Conservation (phyloP, 2,329 filamentous ascomycete species). For the Cylindrodendrum hubeiense region DNA sequence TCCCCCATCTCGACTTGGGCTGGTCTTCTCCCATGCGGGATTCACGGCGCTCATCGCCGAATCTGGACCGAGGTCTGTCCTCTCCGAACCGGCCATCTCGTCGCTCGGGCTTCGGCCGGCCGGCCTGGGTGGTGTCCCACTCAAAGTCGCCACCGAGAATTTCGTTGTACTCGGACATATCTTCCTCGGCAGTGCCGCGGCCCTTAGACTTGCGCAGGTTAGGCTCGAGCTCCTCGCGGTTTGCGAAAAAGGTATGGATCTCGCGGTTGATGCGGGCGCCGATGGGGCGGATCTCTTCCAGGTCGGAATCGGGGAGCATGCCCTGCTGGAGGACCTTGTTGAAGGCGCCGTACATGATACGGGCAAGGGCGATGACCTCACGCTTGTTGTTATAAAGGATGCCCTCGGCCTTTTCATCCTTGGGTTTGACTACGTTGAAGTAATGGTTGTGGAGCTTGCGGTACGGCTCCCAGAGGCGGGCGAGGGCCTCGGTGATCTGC, state of each 20-base stretch:
- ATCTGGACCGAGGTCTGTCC: not conserved
- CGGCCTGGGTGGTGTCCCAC: constrained; percentile 49
- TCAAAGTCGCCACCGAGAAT: constrained; percentile 41
- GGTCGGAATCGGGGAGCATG: constrained; percentile 52
- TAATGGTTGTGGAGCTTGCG: constrained; percentile 52
- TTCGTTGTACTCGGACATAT: constrained; percentile 32
- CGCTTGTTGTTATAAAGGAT: constrained; percentile 51
- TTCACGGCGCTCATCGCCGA: not conserved
- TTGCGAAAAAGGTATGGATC: constrained; percentile 51
- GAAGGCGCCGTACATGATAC: constrained; percentile 59
- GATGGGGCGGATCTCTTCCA: constrained; percentile 48
- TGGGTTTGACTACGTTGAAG: constrained; percentile 45
- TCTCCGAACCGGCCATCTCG: not conserved
- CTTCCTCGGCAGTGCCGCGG: constrained; percentile 34
- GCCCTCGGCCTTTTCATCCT: constrained; percentile 40
- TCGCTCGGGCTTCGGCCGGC: constrained; percentile 12
- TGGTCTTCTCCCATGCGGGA: not conserved
- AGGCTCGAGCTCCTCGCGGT: constrained; percentile 50
- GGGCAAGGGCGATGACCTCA: constrained; percentile 59
- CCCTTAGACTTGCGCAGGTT: constrained; percentile 42
- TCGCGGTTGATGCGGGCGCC: constrained; percentile 54
- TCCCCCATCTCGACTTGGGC: not conserved
- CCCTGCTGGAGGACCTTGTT: constrained; percentile 58
- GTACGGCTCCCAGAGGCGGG: constrained; percentile 64
- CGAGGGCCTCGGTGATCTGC: constrained; percentile 64